Base-by-base conservation (phyloP, 1,284 basidiomycete species). In the Lentinula novae-zelandiae region DNA sequence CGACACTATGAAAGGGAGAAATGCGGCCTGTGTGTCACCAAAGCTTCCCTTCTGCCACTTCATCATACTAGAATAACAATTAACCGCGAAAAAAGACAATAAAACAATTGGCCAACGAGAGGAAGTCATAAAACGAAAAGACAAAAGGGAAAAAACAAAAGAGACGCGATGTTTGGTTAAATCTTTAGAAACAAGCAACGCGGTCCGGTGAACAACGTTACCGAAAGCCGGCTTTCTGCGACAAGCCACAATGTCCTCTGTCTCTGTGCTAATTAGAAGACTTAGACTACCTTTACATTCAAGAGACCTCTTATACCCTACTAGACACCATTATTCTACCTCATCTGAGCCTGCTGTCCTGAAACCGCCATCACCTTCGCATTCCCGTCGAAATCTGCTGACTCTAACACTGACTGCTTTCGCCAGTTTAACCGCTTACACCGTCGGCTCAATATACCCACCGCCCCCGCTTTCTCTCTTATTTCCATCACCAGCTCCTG, bases 401-500 rank as follows among this genome's bases (percentile, higher is more conserved):
- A 48, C 59, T 10, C 34, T 60, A 13, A 56, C 53, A 12, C 27
- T 60, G 1, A 40, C 59, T 15, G 44, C 53, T 4, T 27, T 60
- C 46, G 53, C 50, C 38, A 68, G 70, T 15, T 42, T 74, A 22
- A 71, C 71, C 7, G 72, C 74, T 33, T 77, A 76, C 49, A 70
- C 75, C 31, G 53, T 78, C 22, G 77, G 78, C 2, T 70, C 76
- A 5, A 67, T 78, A 57, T 78, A 75, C 55, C 78, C 78, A 13
- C 76, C 77, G 1, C 61, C 72, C 2, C 66, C 73, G 2, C 54
- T 78, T 34, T 69, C 73, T 3, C 79, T 92, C 61, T 73, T 95
- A 58, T 88, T 84, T 58, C 93, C 93, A 9, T 82, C 87, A 6
- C 77, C 83, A 4, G 85, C 90, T 0, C 90, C 92, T 0, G 82